Evolutionary conservation across 1,139 yeast genomes (phyloP).

Genomic region (Candida sanyaensis): DNA sequence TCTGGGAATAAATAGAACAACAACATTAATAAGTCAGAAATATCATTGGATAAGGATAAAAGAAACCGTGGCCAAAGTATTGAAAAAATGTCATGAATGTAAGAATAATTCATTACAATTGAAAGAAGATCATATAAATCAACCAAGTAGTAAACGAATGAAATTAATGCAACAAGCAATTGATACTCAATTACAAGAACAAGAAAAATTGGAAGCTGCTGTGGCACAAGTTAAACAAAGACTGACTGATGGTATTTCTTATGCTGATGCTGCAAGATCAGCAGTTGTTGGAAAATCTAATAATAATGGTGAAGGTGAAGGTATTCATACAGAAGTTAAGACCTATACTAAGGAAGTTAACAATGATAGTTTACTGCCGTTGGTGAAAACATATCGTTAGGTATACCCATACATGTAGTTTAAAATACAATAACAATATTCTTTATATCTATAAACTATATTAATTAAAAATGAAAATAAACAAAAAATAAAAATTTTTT

Average conservation of each 20-base stretch:
- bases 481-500: too few species aligned
- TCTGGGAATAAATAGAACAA: conserved; percentile 90
- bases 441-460: background rate
- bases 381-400: background rate
- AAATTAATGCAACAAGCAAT: background rate
- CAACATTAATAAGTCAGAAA: conserved; percentile 71
- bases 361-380: background rate
- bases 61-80: conserved; percentile 80
- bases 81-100: conserved; percentile 76
- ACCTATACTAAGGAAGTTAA: conserved; percentile 5
- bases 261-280: conserved; percentile 48
- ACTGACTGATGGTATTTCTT: conserved; percentile 12
- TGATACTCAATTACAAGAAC: background rate
- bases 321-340: conserved; percentile 7
- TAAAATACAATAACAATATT: background rate
- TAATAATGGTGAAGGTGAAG: conserved; percentile 15
- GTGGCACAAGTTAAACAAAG: conserved; percentile 9
- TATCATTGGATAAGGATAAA: conserved; percentile 93
- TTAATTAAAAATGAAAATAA: too few species aligned
- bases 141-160: background rate
- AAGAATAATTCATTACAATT: conserved; percentile 30
- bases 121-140: conserved; percentile 5
- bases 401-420: background rate
- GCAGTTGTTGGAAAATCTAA: conserved; percentile 22
- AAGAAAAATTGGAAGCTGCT: conserved; percentile 10